Percentiles rank a stretch among this genome's conserved stretches.
Conservation (phyloP, 371 early-diverging fungal species). For the Zopfochytrium polystomum region DNA sequence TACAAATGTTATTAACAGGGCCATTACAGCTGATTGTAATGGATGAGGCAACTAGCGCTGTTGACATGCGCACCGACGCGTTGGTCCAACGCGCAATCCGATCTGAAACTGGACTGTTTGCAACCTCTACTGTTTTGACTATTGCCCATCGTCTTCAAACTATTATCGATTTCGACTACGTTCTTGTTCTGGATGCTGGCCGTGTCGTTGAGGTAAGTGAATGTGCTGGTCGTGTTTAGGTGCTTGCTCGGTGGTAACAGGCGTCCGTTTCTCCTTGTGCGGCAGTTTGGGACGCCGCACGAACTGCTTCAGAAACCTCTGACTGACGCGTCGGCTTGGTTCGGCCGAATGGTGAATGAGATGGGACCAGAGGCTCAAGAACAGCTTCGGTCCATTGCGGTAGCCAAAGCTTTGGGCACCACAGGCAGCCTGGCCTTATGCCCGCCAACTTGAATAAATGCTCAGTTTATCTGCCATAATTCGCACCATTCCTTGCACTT, state of each 20-base stretch:
- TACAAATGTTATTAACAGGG: background rate
- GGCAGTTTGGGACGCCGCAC: slow-evolving; percentile 35
- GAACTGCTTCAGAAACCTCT: slow-evolving; percentile 33
- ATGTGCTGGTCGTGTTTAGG: slow-evolving; percentile 44
- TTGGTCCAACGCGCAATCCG: slow-evolving; percentile 45
- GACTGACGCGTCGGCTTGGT: slow-evolving; percentile 32
- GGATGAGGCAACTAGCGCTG: slow-evolving; percentile 53
- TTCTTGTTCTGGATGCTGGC: slow-evolving; percentile 82
- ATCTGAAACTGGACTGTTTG: slow-evolving; percentile 45
- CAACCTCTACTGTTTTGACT: slow-evolving; percentile 58
- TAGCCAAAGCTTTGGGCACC: no score
- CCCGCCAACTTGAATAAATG: no score
- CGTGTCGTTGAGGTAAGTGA: slow-evolving; percentile 58
- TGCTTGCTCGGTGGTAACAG: background rate
- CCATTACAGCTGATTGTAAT: slow-evolving; percentile 39
- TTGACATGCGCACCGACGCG: slow-evolving; percentile 51
- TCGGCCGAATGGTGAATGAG: slow-evolving; percentile 40
- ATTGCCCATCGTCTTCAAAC: slow-evolving; percentile 76
- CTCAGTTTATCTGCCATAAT: no score
- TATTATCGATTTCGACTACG: slow-evolving; percentile 86
- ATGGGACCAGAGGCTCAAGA: slow-evolving; percentile 41
- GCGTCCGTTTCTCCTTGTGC: background rate
- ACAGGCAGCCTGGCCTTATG: no score
- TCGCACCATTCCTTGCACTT: no score
- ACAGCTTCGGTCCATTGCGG: slow-evolving; percentile 22